These are phyloP conservation scores for Leccinum olivaceopallidum DNA, from an alignment of 768 basidiomycete species.

Conservation along the genomic window DNA sequence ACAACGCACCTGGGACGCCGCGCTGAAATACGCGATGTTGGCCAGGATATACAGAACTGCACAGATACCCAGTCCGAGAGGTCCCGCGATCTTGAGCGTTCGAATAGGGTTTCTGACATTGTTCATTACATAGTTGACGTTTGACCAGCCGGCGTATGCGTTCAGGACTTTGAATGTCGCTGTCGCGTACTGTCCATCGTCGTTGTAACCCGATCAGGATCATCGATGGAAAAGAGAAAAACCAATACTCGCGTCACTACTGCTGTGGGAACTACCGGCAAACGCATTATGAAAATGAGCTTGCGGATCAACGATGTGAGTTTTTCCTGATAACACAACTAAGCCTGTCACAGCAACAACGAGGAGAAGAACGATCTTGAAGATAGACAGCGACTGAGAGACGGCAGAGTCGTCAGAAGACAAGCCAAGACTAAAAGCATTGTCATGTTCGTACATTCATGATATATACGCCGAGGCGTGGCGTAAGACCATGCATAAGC, in stretches of 20 bases:
- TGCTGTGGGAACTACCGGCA: constrained; percentile 52
- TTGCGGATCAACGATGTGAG: constrained; percentile 53
- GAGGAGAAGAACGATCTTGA: constrained; percentile 54
- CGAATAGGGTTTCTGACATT: constrained; percentile 59
- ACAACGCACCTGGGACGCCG: constrained; percentile 22
- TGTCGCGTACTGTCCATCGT: constrained; percentile 48
- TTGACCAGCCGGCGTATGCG: constrained; percentile 53
- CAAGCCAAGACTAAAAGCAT: too few relatives aligned
- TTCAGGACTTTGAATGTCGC: constrained; percentile 60
- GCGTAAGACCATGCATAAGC: constrained; percentile 52
- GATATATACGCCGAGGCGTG: constrained; percentile 45
- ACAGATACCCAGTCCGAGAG: constrained; percentile 56
- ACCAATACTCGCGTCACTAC: constrained; percentile 40
- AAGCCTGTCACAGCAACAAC: constrained; percentile 59
- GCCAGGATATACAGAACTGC: constrained; percentile 54
- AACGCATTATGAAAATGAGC: constrained; percentile 61
- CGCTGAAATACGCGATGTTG: constrained; percentile 58
- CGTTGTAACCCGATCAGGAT: background rate
- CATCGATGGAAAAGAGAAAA: background rate
- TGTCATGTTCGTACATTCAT: constrained; percentile 47
- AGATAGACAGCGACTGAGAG: constrained; percentile 43
- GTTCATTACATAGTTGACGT: constrained; percentile 45
- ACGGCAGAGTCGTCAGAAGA: constrained; percentile 13
- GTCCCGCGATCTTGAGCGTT: constrained; percentile 63
- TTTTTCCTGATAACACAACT: constrained; percentile 60